These are phyloP conservation scores for Musa troglodytarum DNA, from an alignment of 176 grass and related monocot species.

Conservation along the genomic window DNA sequence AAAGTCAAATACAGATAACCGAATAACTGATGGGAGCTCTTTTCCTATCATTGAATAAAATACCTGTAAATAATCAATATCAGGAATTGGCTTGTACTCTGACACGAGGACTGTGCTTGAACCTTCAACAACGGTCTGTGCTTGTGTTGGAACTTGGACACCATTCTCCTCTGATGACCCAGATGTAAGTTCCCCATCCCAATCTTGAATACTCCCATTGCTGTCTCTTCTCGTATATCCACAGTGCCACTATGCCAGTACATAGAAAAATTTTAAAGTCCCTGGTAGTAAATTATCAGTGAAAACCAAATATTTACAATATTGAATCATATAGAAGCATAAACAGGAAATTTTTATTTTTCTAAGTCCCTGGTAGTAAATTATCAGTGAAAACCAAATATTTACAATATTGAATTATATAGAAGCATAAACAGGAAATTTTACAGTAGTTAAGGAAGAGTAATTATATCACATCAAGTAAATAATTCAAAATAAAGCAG, in stretches of 20 bases:
- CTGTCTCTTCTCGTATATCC: conserved; percentile 50
- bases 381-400: conserved; percentile 95
- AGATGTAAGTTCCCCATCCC: conserved; percentile 29
- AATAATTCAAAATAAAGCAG: background rate
- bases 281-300: conserved; percentile 97
- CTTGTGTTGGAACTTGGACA: conserved; percentile 55
- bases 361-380: conserved; percentile 74
- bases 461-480: background rate
- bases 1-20: background rate
- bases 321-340: background rate
- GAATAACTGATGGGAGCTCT: background rate
- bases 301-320: conserved; percentile 63
- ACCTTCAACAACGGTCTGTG: conserved; percentile 55
- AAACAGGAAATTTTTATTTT: background rate
- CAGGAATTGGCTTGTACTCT: conserved; percentile 76
- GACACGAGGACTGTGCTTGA: conserved; percentile 43
- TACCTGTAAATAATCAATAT: conserved; percentile 95
- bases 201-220: conserved; percentile 31
- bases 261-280: conserved; percentile 64
- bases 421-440: background rate
- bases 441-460: background rate
- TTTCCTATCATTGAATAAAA: background rate
- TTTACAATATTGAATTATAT: background rate
- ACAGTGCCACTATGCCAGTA: conserved; percentile 65
- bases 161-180: conserved; percentile 47